Evolutionary conservation across 768 basidiomycete species (phyloP).

Genomic region (Phanerochaete carnosa): DNA sequence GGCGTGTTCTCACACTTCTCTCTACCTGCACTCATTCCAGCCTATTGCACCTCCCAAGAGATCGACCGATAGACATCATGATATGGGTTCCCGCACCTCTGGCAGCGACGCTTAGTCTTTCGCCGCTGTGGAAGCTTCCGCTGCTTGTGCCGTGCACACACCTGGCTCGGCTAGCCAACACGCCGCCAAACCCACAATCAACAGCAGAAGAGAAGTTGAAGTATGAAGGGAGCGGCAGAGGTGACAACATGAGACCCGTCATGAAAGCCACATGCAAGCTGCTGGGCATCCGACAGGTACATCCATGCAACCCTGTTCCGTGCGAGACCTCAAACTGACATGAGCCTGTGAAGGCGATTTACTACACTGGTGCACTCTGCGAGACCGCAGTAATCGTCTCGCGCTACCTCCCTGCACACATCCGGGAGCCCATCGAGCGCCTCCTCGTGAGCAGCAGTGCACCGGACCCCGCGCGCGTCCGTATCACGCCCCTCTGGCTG

Average conservation of each 20-base stretch:
- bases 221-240: not conserved
- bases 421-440: not conserved
- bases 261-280: not conserved
- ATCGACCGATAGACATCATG: not conserved
- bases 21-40: too few species aligned
- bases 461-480: not conserved
- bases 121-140: not conserved
- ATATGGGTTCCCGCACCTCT: not conserved
- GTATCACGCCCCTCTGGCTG: not conserved
- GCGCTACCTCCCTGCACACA: not conserved
- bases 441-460: not conserved
- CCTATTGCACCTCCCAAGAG: not conserved
- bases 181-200: not conserved
- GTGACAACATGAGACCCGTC: not conserved
- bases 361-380: not conserved
- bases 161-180: not conserved
- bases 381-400: constrained; percentile 1
- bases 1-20: too few species aligned
- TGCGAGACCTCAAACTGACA: not conserved
- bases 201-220: not conserved
- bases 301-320: not conserved
- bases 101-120: not conserved
- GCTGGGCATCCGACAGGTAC: not conserved
- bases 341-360: not conserved
- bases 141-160: not conserved